Evolutionary conservation across 768 basidiomycete species (phyloP), one percentile per base, ranked within the genome.

Genomic region (Tephrocybe sp.): DNA sequence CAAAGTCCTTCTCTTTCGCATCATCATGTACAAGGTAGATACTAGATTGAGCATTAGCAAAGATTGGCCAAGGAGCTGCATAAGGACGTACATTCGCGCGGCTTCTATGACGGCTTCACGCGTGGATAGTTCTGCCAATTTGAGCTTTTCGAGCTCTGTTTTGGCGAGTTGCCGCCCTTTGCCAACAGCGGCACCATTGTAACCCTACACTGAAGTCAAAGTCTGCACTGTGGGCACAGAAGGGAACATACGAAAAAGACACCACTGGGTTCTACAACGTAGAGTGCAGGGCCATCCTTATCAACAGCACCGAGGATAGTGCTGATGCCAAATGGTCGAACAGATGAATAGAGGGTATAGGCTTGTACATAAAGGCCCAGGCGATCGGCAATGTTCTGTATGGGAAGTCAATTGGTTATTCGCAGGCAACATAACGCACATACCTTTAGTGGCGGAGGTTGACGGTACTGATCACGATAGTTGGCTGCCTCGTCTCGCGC

Each of bases 131-230:
- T 90, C 89, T 5, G 86, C 71, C 28, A 96, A 74, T 56, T 94
- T 87, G 54, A 98, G 84, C 69, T 99, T 99, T 72, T 99, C 97
- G 41, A 99, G 70, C 68, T 98, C 97, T 7, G 96, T 98, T 79
- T 98, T 98, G 16, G 97, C 97, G 53, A 98, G 76, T 63, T 97
- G 93, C 48, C 90, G 86, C n/a, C 97, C 97, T 69, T 98, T 99
- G 46, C 97, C 97, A 24, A 95, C 86, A n/a, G 97, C 97, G 12
- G 90, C 90, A 22, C 94, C 96, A 50, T 94, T 80, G 69, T 98
- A 98, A 25, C 97, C 97, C 92, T 95, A 25, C 4, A 15, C 42
- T 13, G 25, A 24, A 13, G 19, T 51, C 25, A 47, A 37, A 32
- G 43, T 32, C 6, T 47, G 11, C 9, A 25, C 4, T 8, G 13